Base-by-base conservation (phyloP, 345 rosid genomes). In the Lepidium africanum region DNA sequence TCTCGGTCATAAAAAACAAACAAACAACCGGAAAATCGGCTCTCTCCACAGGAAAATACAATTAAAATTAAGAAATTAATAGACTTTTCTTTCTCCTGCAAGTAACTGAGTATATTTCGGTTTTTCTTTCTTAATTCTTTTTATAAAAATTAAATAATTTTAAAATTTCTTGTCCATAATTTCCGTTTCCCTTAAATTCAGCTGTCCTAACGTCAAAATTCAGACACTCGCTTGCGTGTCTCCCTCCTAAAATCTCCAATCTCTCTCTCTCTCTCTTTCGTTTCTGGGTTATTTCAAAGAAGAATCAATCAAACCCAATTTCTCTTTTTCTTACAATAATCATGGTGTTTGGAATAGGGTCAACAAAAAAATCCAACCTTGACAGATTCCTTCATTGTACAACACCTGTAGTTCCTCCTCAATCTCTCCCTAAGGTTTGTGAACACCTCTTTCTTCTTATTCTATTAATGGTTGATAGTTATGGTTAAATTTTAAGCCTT, bases 381-480 rank as follows among this genome's bases (percentile, higher is more conserved):
- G 92, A 84, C 37, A 75, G 90, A 61, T 89, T 91, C 82, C 92
- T 89, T 48, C 84, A 80, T 73, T 83, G 85, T 80, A 92, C 91
- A 30, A 87, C 98, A 11, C 99, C 99, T 5, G 27, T 78, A 10
- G 87, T 83, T 59, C 83, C 78, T n/a, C 87, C 98, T 39, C 98
- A 91, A 62, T 83, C 78, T 75, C 92, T 91, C 19, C 86, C 96
- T 37, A 82, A 91, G 98, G 99, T 73, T 84, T 60, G 33, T 30
- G 83, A 52, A 48, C 10, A 41, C 0, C 59, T 33, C 47, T 30
- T 12, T 38, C 25, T 15, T 27, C 19, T 13, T 27, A 3, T 33
- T 8, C 10, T 51, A 10, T 35, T 13, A 13, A 30, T 30, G 33
- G 33, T 25, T 30, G 13, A 16, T 35, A 19, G 30, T 11, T n/a